Conservation (phyloP, 177 flowering plant genomes). For the Vitis hybrid region DNA sequence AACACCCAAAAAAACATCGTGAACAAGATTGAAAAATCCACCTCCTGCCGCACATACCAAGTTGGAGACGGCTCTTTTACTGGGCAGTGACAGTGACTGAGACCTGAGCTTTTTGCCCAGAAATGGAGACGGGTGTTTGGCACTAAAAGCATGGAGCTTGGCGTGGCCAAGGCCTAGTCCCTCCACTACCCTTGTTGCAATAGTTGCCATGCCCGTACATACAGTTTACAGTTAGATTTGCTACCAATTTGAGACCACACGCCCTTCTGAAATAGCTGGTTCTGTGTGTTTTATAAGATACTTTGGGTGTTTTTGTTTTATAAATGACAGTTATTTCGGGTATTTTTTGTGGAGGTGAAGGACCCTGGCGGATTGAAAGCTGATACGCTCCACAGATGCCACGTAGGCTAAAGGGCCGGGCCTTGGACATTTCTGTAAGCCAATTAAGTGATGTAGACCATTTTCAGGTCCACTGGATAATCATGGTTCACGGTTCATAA, state of each 20-base stretch:
- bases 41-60: constrained; percentile 27
- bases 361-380: constrained; percentile 13
- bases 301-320: background rate
- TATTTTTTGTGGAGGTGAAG: constrained; percentile 34
- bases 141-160: constrained; percentile 22
- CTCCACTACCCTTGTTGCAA: constrained; percentile 27
- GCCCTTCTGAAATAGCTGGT: background rate
- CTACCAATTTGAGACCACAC: constrained; percentile 24
- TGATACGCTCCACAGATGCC: constrained; percentile 23
- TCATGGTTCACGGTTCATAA: too few relatives aligned
- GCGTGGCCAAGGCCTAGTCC: constrained; percentile 23
- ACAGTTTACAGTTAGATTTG: background rate
- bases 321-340: constrained; percentile 31
- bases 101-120: constrained; percentile 47
- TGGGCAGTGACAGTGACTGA: constrained; percentile 1
- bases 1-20: constrained; percentile 73
- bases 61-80: constrained; percentile 8
- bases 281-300: background rate
- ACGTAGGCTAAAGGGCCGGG: background rate
- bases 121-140: constrained; percentile 39
- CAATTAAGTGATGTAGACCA: too few relatives aligned
- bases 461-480: too few relatives aligned
- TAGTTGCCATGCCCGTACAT: constrained; percentile 42
- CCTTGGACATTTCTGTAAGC: background rate
- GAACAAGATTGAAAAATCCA: constrained; percentile 38